Percentiles rank a stretch among this genome's conserved stretches.
These are phyloP conservation scores for Nakazawaea sp. DNA, from an alignment of 805 yeast genomes.

Conservation along the genomic window DNA sequence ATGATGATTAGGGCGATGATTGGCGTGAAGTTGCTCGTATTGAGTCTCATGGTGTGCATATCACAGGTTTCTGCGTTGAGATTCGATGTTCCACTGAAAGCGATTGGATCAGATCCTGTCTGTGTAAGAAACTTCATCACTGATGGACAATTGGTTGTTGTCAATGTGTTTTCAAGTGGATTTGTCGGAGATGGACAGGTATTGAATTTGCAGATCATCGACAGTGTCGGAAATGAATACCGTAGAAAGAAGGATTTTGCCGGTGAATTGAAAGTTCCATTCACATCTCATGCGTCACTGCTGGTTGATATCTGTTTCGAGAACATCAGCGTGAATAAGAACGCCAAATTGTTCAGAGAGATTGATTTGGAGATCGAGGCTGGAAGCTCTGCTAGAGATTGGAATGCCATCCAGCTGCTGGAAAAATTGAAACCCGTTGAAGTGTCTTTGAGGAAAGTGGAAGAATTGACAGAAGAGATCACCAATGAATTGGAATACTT, in stretches of 20 bases:
- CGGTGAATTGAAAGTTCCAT: slow-evolving; percentile 68
- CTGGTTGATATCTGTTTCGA: slow-evolving; percentile 91
- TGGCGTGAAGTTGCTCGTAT: too few relatives aligned
- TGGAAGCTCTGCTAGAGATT: slow-evolving; percentile 96
- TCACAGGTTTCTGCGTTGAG: slow-evolving; percentile 5
- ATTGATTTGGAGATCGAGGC: slow-evolving; percentile 89
- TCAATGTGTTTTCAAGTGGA: slow-evolving; percentile 72
- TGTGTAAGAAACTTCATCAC: slow-evolving; percentile 91
- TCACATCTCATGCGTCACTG: slow-evolving; percentile 75
- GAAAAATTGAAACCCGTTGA: slow-evolving; percentile 93
- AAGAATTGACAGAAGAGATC: slow-evolving; percentile 81
- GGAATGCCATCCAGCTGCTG: slow-evolving; percentile 90
- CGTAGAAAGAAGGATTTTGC: slow-evolving; percentile 71
- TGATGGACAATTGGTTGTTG: slow-evolving; percentile 82
- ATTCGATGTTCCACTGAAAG: slow-evolving; percentile 7
- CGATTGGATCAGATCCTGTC: slow-evolving; percentile 34
- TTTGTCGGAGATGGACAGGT: slow-evolving; percentile 80
- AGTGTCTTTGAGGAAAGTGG: slow-evolving; percentile 79
- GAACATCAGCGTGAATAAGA: slow-evolving; percentile 40
- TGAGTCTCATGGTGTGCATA: too few relatives aligned
- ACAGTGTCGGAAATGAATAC: slow-evolving; percentile 80
- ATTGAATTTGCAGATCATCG: slow-evolving; percentile 60
- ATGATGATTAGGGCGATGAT: too few relatives aligned
- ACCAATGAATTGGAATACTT: slow-evolving; percentile 74
- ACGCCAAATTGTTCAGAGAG: slow-evolving; percentile 51